These are phyloP conservation scores for Hanseniaspora uvarum DNA, from an alignment of 1,139 yeast species.

Conservation along the genomic window DNA sequence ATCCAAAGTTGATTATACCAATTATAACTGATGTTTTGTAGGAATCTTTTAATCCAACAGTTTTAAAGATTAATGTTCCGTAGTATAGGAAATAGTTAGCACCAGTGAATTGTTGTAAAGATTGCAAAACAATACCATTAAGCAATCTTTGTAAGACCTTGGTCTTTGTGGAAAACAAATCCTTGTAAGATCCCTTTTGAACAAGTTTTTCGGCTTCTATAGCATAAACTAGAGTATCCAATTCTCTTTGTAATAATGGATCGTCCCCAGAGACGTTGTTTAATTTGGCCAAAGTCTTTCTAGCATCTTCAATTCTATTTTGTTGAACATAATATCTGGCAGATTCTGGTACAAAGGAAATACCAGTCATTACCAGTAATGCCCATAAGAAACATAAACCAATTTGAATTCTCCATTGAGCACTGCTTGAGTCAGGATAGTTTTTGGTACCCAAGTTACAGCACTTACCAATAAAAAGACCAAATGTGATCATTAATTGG, in stretches of 20 bases:
- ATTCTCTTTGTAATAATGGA: slow-evolving; percentile 47
- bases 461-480: slow-evolving; percentile 54
- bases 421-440: slow-evolving; percentile 34
- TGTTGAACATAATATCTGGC: slow-evolving; percentile 58
- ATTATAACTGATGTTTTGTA: slow-evolving; percentile 63
- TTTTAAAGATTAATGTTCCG: slow-evolving; percentile 62
- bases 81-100: slow-evolving; percentile 68
- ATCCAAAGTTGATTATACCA: slow-evolving; percentile 65
- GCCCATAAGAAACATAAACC: slow-evolving; percentile 44
- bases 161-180: slow-evolving; percentile 54
- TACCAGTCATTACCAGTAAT: slow-evolving; percentile 39
- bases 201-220: slow-evolving; percentile 52
- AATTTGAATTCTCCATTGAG: slow-evolving; percentile 56
- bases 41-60: slow-evolving; percentile 61
- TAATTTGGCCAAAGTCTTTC: slow-evolving; percentile 45
- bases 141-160: slow-evolving; percentile 52
- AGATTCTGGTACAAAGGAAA: slow-evolving; percentile 64
- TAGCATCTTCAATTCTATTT: slow-evolving; percentile 48
- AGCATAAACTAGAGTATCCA: slow-evolving; percentile 52
- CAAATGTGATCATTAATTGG: slow-evolving; percentile 55
- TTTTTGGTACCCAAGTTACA: slow-evolving; percentile 50
- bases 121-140: slow-evolving; percentile 54
- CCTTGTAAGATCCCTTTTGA: slow-evolving; percentile 55
- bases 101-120: slow-evolving; percentile 67
- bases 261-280: slow-evolving; percentile 49